Evolutionary conservation across 768 basidiomycete species (phyloP).

Genomic region (Russula brevipes): DNA sequence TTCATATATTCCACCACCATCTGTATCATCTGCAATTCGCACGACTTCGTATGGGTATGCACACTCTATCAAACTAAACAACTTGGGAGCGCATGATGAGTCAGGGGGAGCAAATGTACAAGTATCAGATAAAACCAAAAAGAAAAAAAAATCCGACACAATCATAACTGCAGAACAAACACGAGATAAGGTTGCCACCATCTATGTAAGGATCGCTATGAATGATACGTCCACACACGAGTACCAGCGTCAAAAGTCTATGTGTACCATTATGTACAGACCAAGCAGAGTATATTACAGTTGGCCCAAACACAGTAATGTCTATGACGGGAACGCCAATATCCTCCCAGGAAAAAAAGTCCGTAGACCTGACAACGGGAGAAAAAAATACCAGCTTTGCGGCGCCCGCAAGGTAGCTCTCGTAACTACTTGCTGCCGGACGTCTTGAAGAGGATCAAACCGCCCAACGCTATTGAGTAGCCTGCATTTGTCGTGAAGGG

Average conservation of each 20-base stretch:
- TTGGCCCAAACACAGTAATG: not conserved
- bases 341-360: not conserved
- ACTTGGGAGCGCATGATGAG: too few species aligned
- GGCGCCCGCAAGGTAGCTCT: not conserved
- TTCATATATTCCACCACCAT: not conserved
- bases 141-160: not conserved
- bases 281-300: not conserved
- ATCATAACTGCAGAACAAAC: not conserved
- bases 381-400: not conserved
- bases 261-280: not conserved
- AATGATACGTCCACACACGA: not conserved
- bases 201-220: conserved; percentile 4
- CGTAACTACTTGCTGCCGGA: conserved; percentile 49
- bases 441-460: conserved; percentile 82
- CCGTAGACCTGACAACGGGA: not conserved
- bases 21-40: conserved; percentile 4
- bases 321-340: too few species aligned
- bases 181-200: not conserved
- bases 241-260: not conserved
- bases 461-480: conserved; percentile 82
- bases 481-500: conserved; percentile 39
- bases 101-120: not conserved
- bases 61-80: too few species aligned
- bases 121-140: not conserved
- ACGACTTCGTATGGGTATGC: not conserved